Evolutionary conservation across 2,329 filamentous ascomycete genomes (phyloP), one percentile per base, ranked within the genome.

Genomic region (Pseudocercospora cruenta): DNA sequence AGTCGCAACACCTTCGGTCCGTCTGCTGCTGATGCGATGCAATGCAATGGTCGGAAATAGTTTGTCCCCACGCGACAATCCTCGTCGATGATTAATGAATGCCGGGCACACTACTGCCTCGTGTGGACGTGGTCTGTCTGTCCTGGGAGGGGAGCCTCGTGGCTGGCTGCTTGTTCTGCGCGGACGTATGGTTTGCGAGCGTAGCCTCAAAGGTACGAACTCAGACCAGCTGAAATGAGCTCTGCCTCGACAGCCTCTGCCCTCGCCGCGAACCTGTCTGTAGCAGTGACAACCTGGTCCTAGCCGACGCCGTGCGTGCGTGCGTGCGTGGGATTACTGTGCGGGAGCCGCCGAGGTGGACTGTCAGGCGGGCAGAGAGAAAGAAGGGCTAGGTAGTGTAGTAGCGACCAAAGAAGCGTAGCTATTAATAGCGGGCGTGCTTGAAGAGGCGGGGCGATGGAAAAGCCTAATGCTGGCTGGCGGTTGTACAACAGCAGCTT

Each of bases 141-240:
- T 6, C 45, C 45, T 47, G 49, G 12, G 21, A 24, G 49, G 49
- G 12, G 21, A 24, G 49, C 49, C 21, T 54, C 49, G 49, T 54
- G 21, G 49, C 24, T 16, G 22, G 49, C 49, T 24, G 24, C 8
- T n/a, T 16, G 21, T 54, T 19, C 22, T 26, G 49, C n/a, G 16
- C 14, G 53, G 24, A 55, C n/a, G 22, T 22, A 55, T 55, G 53
- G 53, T 22, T 14, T 31, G n/a, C 47, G 47, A 19, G 22, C 16
- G 22, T n/a, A 16, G 39, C 39, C 39, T 45, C 21, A 19, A 12
- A 53, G 49, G 21, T 26, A 53, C 49, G 22, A 24, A 19, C n/a
- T 61, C 60, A 67, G 65, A 53, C 58, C 65, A 64, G 65, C 65
- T 58, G 65, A 54, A 59, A 24, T 53, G 45, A 64, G 51, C 51